Conservation (phyloP, 2,329 filamentous ascomycete genomes). For the Colletotrichum musae region DNA sequence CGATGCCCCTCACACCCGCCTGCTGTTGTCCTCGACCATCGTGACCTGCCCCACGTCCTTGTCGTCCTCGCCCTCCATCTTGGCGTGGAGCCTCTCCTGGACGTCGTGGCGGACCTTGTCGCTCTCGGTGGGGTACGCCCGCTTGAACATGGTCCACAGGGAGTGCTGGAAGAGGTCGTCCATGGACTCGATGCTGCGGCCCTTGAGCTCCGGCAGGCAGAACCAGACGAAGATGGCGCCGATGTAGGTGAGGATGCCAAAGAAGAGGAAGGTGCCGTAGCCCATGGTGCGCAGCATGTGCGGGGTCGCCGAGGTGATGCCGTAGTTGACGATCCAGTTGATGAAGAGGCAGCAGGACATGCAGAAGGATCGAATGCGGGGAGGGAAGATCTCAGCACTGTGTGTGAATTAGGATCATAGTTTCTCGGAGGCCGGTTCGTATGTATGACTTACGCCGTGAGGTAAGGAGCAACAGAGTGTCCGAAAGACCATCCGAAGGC, state of each 20-base stretch:
- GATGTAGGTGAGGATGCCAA: conserved; percentile 29
- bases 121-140: conserved; percentile 66
- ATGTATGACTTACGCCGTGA: conserved; percentile 39
- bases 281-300: conserved; percentile 41
- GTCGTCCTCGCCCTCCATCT: conserved; percentile 10
- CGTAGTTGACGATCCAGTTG: conserved; percentile 52
- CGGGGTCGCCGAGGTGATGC: conserved; percentile 48
- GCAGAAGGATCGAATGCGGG: conserved; percentile 47
- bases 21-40: conserved; percentile 23
- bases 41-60: conserved; percentile 15
- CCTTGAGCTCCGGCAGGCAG: conserved; percentile 66
- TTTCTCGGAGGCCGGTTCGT: too few relatives aligned
- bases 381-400: conserved; percentile 49
- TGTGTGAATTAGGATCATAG: fast-evolving
- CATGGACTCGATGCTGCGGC: conserved; percentile 64
- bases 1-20: conserved; percentile 4
- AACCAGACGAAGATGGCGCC: conserved; percentile 58
- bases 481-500: conserved; percentile 47
- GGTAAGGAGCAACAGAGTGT: conserved; percentile 42
- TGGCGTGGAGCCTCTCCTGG: conserved; percentile 12
- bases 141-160: conserved; percentile 57
- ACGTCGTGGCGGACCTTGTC: conserved; percentile 34
- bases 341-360: conserved; percentile 45
- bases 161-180: conserved; percentile 60
- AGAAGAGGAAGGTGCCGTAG: conserved; percentile 40